A percentile compares a stretch with the other conserved stretches of the same genome.
Evolutionary conservation across 768 basidiomycete genomes (phyloP).

Genomic region (Agrocybe pediades): DNA sequence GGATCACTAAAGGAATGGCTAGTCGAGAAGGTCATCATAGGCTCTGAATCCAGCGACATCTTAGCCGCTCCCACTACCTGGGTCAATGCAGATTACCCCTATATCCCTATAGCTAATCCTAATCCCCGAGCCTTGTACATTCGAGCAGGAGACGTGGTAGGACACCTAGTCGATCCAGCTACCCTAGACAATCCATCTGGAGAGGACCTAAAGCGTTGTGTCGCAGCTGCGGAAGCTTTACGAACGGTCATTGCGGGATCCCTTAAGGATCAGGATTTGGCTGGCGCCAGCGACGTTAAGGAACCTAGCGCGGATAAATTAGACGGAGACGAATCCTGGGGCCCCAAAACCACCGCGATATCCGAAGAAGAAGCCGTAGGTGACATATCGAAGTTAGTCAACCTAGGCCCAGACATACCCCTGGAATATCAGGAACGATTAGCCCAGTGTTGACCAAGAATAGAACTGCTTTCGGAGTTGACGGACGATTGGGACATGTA

Average conservation of each 20-base stretch:
- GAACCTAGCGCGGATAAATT: neutral
- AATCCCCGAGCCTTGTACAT: conserved; percentile 4
- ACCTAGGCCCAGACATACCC: conserved; percentile 6
- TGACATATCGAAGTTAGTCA: neutral
- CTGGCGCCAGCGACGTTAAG: neutral
- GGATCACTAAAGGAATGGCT: no score
- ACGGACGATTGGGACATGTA: conserved; percentile 1
- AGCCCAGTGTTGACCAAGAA: neutral
- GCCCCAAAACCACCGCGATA: conserved; percentile 6
- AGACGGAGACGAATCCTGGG: conserved; percentile 8
- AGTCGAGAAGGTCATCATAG: no score
- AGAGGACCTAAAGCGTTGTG: neutral
- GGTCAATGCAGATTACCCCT: conserved; percentile 1
- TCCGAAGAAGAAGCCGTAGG: neutral
- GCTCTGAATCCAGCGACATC: conserved; percentile 1
- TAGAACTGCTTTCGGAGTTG: conserved; percentile 5
- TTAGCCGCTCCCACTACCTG: conserved; percentile 11
- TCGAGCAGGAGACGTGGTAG: conserved; percentile 12
- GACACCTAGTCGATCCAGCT: conserved; percentile 4
- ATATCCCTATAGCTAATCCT: conserved; percentile 10
- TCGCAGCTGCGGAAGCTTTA: conserved; percentile 1
- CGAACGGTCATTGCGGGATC: conserved; percentile 4
- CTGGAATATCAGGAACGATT: neutral
- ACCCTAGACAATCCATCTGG: conserved; percentile 1
- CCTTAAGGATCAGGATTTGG: conserved; percentile 5